These are phyloP conservation scores for Lachnellula subtilissima DNA, from an alignment of 2,329 filamentous ascomycete genomes.

Conservation along the genomic window DNA sequence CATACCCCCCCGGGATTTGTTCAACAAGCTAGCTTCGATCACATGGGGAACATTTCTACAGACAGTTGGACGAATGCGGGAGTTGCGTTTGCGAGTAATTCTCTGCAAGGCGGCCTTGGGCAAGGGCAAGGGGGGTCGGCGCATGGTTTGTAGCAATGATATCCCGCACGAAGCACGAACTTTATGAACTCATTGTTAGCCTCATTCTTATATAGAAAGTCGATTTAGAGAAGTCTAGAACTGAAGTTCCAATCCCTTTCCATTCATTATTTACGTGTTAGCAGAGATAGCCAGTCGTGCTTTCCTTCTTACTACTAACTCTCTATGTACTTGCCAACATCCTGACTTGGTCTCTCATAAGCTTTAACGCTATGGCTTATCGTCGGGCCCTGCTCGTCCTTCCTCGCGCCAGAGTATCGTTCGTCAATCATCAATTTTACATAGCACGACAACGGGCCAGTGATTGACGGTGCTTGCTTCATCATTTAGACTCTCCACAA, in stretches of 20 bases:
- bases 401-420: neutral
- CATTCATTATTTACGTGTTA: neutral
- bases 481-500: neutral
- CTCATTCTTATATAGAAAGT: neutral
- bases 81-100: constrained; percentile 11
- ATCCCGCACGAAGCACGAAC: neutral
- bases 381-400: neutral
- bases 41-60: constrained; percentile 14
- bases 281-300: neutral
- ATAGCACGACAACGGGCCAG: too few relatives aligned
- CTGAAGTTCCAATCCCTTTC: neutral
- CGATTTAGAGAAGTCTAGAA: neutral
- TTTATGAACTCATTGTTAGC: neutral
- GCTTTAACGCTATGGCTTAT: neutral
- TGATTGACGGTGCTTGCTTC: neutral
- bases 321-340: neutral
- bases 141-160: constrained; percentile 10
- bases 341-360: neutral
- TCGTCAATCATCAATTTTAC: neutral
- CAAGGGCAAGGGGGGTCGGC: constrained; percentile 6
- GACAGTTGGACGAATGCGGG: constrained; percentile 21
- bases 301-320: neutral
- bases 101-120: constrained; percentile 9
- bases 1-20: constrained; percentile 23
- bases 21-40: constrained; percentile 18